Evolutionary conservation across 805 yeast genomes (phyloP).

Genomic region (Saccharomycopsis sp.): DNA sequence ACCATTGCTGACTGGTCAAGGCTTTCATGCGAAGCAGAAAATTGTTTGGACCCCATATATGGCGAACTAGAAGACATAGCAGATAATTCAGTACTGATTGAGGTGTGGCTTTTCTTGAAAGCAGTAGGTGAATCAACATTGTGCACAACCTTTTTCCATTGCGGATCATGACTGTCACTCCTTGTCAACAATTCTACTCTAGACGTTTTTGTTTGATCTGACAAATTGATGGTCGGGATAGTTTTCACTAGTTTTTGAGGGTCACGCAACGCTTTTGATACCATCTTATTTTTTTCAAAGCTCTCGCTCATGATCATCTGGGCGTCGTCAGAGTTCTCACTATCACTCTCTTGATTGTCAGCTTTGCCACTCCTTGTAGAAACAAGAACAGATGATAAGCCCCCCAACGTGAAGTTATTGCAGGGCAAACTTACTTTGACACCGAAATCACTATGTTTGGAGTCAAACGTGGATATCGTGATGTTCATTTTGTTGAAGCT

Average conservation of each 20-base stretch:
- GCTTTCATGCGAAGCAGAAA: no score
- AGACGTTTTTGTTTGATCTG: no score
- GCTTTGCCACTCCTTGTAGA: neutral
- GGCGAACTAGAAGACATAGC: no score
- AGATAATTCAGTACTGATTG: no score
- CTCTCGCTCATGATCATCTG: conserved; percentile 1
- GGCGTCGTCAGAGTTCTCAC: neutral
- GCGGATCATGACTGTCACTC: neutral
- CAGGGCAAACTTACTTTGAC: conserved; percentile 15
- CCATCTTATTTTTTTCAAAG: neutral
- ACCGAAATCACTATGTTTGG: conserved; percentile 8
- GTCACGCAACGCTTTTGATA: no score
- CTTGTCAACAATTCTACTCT: neutral
- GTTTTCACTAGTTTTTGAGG: conserved; percentile 9
- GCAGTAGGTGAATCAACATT: no score
- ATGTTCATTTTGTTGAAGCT: conserved; percentile 3
- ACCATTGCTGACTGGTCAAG: no score
- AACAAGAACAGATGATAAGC: neutral
- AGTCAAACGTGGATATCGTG: conserved; percentile 14
- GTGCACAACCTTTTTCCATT: no score
- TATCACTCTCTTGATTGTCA: neutral
- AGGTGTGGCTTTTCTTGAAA: no score
- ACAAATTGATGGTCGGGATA: conserved; percentile 11
- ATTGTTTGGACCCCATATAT: no score
- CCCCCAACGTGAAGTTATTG: conserved; percentile 8